phyloP scores from a whole-genome alignment of 2,329 filamentous ascomycete genomes.

The Ophiognomonia clavigignenti-juglandacearum region DNA sequence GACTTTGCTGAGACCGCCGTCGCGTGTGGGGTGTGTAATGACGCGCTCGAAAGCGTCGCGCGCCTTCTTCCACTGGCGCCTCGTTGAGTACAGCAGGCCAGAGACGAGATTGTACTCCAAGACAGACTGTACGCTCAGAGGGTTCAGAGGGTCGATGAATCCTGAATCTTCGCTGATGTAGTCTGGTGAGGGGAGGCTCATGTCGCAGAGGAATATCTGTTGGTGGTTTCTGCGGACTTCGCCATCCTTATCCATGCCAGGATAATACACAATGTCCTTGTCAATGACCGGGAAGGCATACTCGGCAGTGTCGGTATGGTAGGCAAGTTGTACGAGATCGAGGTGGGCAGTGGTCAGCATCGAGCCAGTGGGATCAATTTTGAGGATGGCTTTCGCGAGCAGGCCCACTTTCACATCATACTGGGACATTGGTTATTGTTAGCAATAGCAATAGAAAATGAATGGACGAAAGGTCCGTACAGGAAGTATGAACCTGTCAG shows the following conservation, averaged over 20 bases:
- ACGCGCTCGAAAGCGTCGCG: constrained; percentile 57
- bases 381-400: constrained; percentile 51
- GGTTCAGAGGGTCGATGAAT: constrained; percentile 51
- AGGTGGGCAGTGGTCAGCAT: constrained; percentile 64
- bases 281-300: constrained; percentile 58
- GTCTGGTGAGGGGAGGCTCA: constrained; percentile 37
- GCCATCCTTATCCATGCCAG: constrained; percentile 33
- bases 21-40: constrained; percentile 62
- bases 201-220: constrained; percentile 40
- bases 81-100: constrained; percentile 59
- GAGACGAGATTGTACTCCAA: constrained; percentile 64
- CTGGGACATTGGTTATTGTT: constrained; percentile 25
- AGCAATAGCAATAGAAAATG: background rate
- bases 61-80: constrained; percentile 59
- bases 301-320: constrained; percentile 47
- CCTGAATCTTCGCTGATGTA: constrained; percentile 58
- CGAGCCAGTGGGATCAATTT: constrained; percentile 61
- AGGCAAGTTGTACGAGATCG: constrained; percentile 52
- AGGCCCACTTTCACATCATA: constrained; percentile 40
- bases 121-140: constrained; percentile 46
- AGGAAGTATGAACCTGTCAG: constrained; percentile 33
- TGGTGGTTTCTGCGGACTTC: constrained; percentile 23
- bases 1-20: constrained; percentile 62
- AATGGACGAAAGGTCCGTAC: constrained; percentile 27
- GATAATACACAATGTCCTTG: constrained; percentile 62